A percentile compares a stretch with the other conserved stretches of the same genome.
Evolutionary conservation across 1,284 basidiomycete genomes (phyloP).

Genomic region (Somion occarium): DNA sequence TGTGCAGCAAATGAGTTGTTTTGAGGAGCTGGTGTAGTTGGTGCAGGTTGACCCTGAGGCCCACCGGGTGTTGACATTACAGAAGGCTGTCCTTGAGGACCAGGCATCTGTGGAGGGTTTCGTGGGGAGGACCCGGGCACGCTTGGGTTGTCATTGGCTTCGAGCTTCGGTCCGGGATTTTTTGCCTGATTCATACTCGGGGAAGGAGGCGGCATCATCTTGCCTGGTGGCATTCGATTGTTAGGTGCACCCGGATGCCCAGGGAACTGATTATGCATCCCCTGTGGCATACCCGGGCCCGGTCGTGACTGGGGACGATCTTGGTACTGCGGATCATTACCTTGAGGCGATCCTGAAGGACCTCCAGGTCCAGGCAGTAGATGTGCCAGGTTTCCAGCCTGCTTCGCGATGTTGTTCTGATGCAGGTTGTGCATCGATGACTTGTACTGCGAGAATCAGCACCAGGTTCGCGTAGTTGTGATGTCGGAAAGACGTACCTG

Average conservation of each 20-base stretch:
- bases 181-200: slow-evolving; percentile 36
- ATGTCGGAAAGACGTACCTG: slow-evolving; percentile 5
- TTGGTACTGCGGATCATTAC: slow-evolving; percentile 12
- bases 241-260: slow-evolving; percentile 20
- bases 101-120: not conserved
- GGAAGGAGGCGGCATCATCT: slow-evolving; percentile 44
- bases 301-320: slow-evolving; percentile 13
- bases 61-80: not conserved
- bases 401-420: not conserved
- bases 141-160: slow-evolving; percentile 31
- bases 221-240: slow-evolving; percentile 25
- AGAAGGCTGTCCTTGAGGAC: not conserved
- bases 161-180: slow-evolving; percentile 14
- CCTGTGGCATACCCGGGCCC: slow-evolving; percentile 14
- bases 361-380: not conserved
- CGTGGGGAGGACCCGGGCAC: slow-evolving; percentile 5
- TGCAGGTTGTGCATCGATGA: not conserved
- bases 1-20: slow-evolving; percentile 20
- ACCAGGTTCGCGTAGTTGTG: not conserved
- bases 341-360: not conserved
- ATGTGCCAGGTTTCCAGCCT: not conserved
- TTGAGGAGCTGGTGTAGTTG: slow-evolving; percentile 3
- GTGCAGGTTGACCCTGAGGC: slow-evolving; percentile 2
- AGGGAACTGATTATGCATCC: not conserved
- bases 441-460: not conserved